Base-by-base conservation (phyloP, 2,329 filamentous ascomycete species). In the Aspergillus fischeri region DNA sequence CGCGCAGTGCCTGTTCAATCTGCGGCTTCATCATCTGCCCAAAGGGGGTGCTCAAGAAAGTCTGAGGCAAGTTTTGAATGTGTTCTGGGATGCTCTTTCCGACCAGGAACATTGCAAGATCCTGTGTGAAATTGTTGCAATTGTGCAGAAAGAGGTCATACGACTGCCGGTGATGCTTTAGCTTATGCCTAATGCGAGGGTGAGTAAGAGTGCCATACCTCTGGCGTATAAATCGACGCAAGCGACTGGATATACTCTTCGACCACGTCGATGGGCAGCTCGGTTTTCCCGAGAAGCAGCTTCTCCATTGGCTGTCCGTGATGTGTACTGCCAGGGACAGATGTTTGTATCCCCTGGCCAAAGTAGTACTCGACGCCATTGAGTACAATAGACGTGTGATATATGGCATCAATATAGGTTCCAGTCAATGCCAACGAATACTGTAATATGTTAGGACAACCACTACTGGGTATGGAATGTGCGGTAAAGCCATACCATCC, bases 81-180 rank as follows among this genome's bases (percentile, higher is more conserved):
- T 96, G 87, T 1, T 87, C 83, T 0, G 94, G 94, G 58, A 97
- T 97, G 2, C 91, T 90, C 65, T 87, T 89, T 24, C 94, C 93
- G 1, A 97, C 79, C 0, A 97, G 80, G 62, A 97, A 97, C 73
- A 90, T 94, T 61, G 91, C 81, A 63, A 97, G 87, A 60, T 96
- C 92, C 69, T 97, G 93, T 3, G 90, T 91, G 74, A 97, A 99
- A 74, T 97, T 97, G 77, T 97, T 99, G 79, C 93, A 97, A 71
- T 99, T 99, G 75, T 97, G 92, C 28, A 84, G 66, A 78, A 90
- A 96, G 4, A 97, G 78, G 69, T 97, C 91, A 69, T 97, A 97
- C 0, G 90, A 89, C 84, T 91, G 62, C 20, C 8, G 27, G 8
- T 52, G 50, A 64, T 57, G 61, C 55, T 60, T 25, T 45, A 55